These are phyloP conservation scores for Fusarium humuli DNA, from an alignment of 2,329 filamentous ascomycete species.

Conservation along the genomic window DNA sequence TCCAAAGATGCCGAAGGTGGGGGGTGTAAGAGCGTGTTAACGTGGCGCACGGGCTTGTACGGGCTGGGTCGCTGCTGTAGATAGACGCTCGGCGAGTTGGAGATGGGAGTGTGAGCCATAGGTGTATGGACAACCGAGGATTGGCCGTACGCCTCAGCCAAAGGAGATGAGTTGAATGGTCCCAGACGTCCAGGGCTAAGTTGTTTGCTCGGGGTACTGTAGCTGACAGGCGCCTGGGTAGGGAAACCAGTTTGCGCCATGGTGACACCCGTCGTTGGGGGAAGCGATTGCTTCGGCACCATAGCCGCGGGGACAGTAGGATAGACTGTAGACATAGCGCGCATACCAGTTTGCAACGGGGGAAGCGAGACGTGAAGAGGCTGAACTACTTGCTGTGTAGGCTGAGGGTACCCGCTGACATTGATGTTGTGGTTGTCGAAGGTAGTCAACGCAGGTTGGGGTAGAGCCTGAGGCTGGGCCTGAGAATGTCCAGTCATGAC, in stretches of 20 bases:
- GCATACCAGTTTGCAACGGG: slow-evolving; percentile 68
- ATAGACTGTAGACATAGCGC: slow-evolving; percentile 84
- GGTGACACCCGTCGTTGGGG: slow-evolving; percentile 42
- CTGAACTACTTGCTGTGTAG: slow-evolving; percentile 46
- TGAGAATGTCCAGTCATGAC: slow-evolving; percentile 63
- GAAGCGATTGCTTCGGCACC: slow-evolving; percentile 51
- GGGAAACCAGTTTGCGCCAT: slow-evolving; percentile 43
- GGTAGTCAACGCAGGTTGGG: slow-evolving; percentile 36
- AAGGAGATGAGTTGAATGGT: slow-evolving; percentile 70
- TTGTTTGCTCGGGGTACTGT: slow-evolving; percentile 65
- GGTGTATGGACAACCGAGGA: slow-evolving; percentile 69
- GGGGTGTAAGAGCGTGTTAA: slow-evolving; percentile 91
- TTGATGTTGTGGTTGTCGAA: slow-evolving; percentile 51
- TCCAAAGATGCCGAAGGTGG: slow-evolving; percentile 84
- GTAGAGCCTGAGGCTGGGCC: slow-evolving; percentile 14
- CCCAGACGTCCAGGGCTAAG: slow-evolving; percentile 64
- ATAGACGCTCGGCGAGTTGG: slow-evolving; percentile 88
- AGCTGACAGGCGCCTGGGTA: slow-evolving; percentile 53
- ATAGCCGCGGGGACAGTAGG: slow-evolving; percentile 62
- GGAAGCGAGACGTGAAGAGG: slow-evolving; percentile 66
- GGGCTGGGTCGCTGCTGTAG: slow-evolving; percentile 90
- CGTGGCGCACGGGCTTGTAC: slow-evolving; percentile 88
- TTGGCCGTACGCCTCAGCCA: slow-evolving; percentile 71
- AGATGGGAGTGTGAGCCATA: slow-evolving; percentile 69
- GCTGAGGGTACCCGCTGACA: slow-evolving; percentile 54